phyloP scores from a whole-genome alignment of 768 basidiomycete genomes.

The Lactarius indigo region DNA sequence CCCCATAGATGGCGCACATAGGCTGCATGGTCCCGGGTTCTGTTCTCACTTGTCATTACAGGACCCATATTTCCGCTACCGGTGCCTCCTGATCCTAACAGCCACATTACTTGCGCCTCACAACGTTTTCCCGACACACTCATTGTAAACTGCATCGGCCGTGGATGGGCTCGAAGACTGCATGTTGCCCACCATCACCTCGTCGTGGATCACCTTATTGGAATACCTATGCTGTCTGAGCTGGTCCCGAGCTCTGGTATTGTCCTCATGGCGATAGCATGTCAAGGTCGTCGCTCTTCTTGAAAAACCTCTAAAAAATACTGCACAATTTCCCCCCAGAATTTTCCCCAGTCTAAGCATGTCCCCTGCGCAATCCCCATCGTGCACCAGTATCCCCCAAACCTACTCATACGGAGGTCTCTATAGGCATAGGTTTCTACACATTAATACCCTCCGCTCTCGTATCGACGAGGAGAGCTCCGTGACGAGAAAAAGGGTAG shows the following conservation, averaged over 20 bases:
- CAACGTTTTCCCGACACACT: not conserved
- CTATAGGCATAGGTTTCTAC: not conserved
- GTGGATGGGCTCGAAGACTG: not conserved
- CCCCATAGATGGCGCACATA: too few relatives aligned
- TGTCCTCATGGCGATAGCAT: not conserved
- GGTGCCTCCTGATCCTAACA: not conserved
- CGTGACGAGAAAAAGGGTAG: not conserved
- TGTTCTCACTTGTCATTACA: not conserved
- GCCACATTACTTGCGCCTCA: not conserved
- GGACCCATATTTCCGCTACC: not conserved
- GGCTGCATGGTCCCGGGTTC: not conserved
- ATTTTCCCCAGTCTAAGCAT: not conserved
- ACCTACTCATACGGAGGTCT: not conserved
- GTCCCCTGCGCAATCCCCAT: not conserved
- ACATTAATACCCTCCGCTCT: not conserved
- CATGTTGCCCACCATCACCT: not conserved
- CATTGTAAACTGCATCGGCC: not conserved
- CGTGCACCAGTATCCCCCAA: not conserved
- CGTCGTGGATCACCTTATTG: not conserved
- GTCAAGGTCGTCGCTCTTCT: not conserved
- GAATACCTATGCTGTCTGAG: not conserved
- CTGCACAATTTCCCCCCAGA: not conserved
- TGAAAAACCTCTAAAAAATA: conserved; percentile 1
- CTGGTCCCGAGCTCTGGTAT: not conserved
- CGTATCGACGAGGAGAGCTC: not conserved